Base-by-base conservation (phyloP, 129 eudicot species). In the Centaurea solstitialis region DNA sequence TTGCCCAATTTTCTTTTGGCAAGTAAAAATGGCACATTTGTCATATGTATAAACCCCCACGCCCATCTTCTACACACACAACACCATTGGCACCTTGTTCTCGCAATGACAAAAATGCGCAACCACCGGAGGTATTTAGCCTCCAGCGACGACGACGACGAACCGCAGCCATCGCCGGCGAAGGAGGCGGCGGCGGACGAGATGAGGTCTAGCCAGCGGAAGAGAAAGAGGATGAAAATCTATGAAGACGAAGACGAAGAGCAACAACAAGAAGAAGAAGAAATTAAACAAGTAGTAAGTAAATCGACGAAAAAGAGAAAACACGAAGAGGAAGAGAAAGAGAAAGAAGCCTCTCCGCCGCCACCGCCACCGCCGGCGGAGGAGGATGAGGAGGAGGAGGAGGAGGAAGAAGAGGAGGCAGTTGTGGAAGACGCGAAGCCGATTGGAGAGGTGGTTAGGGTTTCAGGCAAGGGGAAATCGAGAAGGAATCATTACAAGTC, bases 401-500 rank as follows among this genome's bases (percentile, higher is more conserved):
- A 33, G 4, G 37, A 33, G 4, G 37, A 33, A 26, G 85, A 85
- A 23, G 91, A 85, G 11, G 91, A 84, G 18, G 78, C 17, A 28
- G 78, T 5, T 21, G 73, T 23, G 77, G 84, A 83, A 68, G 92
- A 88, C 68, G 91, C 89, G 9, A 85, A 83, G 81, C 91, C 91
- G 9, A 45, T 88, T 6, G 91, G 91, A 10, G 91, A 88, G 0
- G 50, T 74, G 59, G 78, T 88, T 76, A 88, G 85, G 89, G 82
- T 85, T 73, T 79, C 89, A 0, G 87, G 87, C 2, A 88, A 88
- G 89, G 91, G 91, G 38, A 82, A 81, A 53, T 20, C 82, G 26
- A 70, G 74, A 28, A 64, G 89, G 33, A 72, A 68, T 23, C 91
- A 88, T 59, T 88, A 82, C 43, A 82, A 79, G 66, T 43, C 85